Evolutionary conservation across 805 yeast species (phyloP).

Genomic region (Schizosaccharomyces cryophilus): DNA sequence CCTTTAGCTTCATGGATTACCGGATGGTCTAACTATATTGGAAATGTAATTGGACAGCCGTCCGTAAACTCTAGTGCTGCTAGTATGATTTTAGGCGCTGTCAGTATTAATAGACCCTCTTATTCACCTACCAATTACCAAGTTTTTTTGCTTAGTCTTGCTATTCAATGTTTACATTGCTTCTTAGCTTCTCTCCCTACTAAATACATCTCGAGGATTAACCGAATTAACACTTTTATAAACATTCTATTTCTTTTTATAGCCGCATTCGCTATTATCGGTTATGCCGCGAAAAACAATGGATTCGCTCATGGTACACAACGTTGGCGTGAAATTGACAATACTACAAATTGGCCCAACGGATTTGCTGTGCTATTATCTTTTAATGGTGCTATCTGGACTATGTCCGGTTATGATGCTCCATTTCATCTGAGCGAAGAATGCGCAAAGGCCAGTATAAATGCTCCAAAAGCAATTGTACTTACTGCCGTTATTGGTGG

Average conservation of each 20-base stretch:
- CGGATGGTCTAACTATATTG: constrained; percentile 41
- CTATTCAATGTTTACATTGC: constrained; percentile 25
- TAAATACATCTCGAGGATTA: constrained; percentile 26
- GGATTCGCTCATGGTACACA: constrained; percentile 24
- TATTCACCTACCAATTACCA: constrained; percentile 26
- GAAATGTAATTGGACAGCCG: constrained; percentile 38
- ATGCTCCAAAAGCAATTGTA: constrained; percentile 43
- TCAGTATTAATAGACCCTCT: constrained; percentile 17
- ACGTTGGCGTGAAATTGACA: constrained; percentile 29
- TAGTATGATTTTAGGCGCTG: constrained; percentile 29
- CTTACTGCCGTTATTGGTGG: constrained; percentile 23
- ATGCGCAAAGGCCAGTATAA: constrained; percentile 34
- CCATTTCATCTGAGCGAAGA: constrained; percentile 49
- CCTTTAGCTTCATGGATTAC: constrained; percentile 36
- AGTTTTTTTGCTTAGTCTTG: constrained; percentile 26
- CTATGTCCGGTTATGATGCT: constrained; percentile 28
- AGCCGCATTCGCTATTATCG: constrained; percentile 29
- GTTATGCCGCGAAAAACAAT: neutral
- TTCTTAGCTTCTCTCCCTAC: constrained; percentile 30
- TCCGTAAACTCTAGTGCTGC: constrained; percentile 36
- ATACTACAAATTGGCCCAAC: constrained; percentile 36
- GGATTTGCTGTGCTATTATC: constrained; percentile 34
- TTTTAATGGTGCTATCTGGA: constrained; percentile 38
- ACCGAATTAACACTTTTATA: constrained; percentile 24
- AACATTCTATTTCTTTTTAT: constrained; percentile 27